Percentiles rank a stretch among this genome's conserved stretches.
Conservation (phyloP, 257 asterid genomes). For the Pogostemon cablin region DNA sequence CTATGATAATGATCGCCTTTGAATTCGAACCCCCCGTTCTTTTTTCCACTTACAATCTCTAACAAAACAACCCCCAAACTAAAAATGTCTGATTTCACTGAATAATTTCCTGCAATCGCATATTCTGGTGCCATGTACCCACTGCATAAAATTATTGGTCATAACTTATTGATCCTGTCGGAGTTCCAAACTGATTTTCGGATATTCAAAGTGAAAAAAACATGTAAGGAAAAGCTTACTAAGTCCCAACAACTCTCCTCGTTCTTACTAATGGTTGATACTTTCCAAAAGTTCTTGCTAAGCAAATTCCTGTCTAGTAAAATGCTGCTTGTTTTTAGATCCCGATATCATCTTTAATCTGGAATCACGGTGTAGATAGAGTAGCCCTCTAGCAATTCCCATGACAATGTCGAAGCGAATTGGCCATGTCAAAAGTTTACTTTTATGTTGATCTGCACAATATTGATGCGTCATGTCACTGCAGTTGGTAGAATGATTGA, state of each 20-base stretch:
- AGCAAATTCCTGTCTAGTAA: conserved; percentile 19
- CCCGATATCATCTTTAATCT: conserved; percentile 29
- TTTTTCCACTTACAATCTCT: conserved; percentile 49
- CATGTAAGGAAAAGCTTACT: background rate
- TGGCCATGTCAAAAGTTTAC: conserved; percentile 34
- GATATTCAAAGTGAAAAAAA: background rate
- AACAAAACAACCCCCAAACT: conserved; percentile 46
- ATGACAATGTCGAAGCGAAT: conserved; percentile 36
- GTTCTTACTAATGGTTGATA: conserved; percentile 9
- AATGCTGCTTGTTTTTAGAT: conserved; percentile 24
- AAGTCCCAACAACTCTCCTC: conserved; percentile 26
- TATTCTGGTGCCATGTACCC: conserved; percentile 33
- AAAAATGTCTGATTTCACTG: conserved; percentile 23
- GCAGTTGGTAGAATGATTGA: background rate
- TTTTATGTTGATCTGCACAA: conserved; percentile 29
- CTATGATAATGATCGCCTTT: conserved; percentile 31
- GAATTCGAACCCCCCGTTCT: conserved; percentile 40
- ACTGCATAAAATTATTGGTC: conserved; percentile 13
- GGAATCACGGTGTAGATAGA: conserved; percentile 37
- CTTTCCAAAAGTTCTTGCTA: conserved; percentile 27
- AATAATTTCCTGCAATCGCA: background rate
- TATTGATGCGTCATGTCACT: background rate
- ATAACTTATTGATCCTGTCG: background rate
- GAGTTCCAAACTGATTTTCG: background rate
- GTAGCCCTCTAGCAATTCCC: conserved; percentile 41